phyloP scores from a whole-genome alignment of 2,329 filamentous ascomycete species.

The Rhynchosporium secalis region DNA sequence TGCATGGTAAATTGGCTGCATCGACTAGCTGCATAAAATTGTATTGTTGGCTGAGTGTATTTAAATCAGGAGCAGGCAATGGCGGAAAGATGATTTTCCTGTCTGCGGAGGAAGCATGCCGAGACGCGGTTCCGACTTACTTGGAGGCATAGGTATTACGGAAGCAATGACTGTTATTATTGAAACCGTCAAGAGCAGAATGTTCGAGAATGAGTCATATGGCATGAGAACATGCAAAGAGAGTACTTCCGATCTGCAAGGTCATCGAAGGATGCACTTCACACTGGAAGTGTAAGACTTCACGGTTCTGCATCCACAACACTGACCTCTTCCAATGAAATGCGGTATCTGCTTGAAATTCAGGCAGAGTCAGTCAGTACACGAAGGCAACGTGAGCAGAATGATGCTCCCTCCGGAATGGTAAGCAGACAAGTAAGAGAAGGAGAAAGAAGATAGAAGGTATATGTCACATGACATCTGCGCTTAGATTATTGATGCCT shows the following conservation, averaged over 20 bases:
- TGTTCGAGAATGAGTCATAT: no score
- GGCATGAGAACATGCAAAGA: no score
- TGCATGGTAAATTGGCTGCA: constrained; percentile 2
- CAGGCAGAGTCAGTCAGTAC: neutral
- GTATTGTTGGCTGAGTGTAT: neutral
- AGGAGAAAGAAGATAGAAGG: neutral
- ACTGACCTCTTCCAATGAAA: no score
- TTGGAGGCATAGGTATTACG: no score
- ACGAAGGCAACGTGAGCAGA: neutral
- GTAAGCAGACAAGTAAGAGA: neutral
- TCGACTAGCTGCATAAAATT: neutral
- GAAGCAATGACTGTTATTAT: no score
- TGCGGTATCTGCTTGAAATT: no score
- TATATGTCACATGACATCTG: neutral
- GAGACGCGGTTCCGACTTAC: neutral
- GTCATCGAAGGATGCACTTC: no score
- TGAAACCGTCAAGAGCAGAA: no score
- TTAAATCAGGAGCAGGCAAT: neutral
- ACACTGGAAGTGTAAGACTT: no score
- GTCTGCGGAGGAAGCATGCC: neutral
- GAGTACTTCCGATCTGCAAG: no score
- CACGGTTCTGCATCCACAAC: no score
- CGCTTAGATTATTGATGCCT: constrained; percentile 18
- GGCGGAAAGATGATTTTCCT: neutral
- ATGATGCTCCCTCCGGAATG: neutral